These are phyloP conservation scores for Wickerhamiella hasegawae DNA, from an alignment of 805 yeast species.

Conservation along the genomic window DNA sequence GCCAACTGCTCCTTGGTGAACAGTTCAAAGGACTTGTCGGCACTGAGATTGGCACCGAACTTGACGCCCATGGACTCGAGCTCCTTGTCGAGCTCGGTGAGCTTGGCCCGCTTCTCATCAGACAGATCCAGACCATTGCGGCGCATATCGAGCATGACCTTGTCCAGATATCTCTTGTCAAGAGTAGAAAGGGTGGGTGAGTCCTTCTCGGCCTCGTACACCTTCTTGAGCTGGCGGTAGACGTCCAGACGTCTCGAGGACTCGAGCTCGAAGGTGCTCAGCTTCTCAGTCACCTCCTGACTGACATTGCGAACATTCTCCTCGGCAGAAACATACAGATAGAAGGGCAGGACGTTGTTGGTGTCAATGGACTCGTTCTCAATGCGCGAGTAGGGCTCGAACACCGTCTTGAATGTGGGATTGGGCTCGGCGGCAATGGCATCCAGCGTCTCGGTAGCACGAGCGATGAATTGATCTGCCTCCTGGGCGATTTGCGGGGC, in stretches of 20 bases:
- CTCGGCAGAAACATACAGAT: slow-evolving; percentile 52
- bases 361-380: slow-evolving; percentile 34
- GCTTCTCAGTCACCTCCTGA: slow-evolving; percentile 39
- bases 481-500: slow-evolving; percentile 1
- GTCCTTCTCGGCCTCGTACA: slow-evolving; percentile 27
- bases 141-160: slow-evolving; percentile 38
- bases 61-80: slow-evolving; percentile 40
- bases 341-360: slow-evolving; percentile 43
- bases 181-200: slow-evolving; percentile 31
- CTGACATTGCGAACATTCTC: slow-evolving; percentile 60
- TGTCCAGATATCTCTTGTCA: slow-evolving; percentile 39
- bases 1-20: slow-evolving; percentile 51
- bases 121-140: slow-evolving; percentile 57
- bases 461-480: background rate
- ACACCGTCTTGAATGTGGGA: slow-evolving; percentile 1
- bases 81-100: slow-evolving; percentile 42
- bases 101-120: slow-evolving; percentile 34
- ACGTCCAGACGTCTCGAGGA: slow-evolving; percentile 51
- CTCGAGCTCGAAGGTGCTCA: slow-evolving; percentile 46
- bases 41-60: slow-evolving; percentile 53
- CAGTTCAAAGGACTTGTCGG: slow-evolving; percentile 43
- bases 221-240: slow-evolving; percentile 38
- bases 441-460: background rate
- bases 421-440: slow-evolving; percentile 2
- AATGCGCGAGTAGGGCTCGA: slow-evolving; percentile 12